Conservation (phyloP, 306 rosid species). For the Psophocarpus tetragonolobus region DNA sequence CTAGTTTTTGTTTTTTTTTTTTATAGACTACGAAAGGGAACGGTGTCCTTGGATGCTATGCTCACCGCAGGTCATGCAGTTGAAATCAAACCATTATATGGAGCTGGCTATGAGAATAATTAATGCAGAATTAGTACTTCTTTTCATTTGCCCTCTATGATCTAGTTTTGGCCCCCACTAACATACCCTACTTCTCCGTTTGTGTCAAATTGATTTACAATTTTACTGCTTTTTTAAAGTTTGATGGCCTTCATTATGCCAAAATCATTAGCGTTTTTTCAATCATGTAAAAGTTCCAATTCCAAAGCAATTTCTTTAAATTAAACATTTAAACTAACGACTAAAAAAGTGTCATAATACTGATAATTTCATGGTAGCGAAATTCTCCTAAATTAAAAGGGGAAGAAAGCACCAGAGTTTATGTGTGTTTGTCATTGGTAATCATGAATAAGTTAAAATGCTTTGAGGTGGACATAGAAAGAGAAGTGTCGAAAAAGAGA, state of each 20-base stretch:
- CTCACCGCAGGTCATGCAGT: slow-evolving; percentile 22
- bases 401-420: not conserved
- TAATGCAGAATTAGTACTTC: not conserved
- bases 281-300: slow-evolving; percentile 13
- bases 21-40: slow-evolving; percentile 8
- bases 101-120: slow-evolving; percentile 15
- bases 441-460: slow-evolving; percentile 22
- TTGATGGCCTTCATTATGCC: slow-evolving; percentile 37
- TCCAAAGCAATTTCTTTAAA: not conserved
- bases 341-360: not conserved
- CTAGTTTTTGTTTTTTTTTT: slow-evolving; percentile 19
- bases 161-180: slow-evolving; percentile 35
- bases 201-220: slow-evolving; percentile 17
- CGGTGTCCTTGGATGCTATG: slow-evolving; percentile 46
- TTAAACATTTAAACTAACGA: slow-evolving; percentile 2
- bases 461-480: slow-evolving; percentile 34
- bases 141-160: not conserved
- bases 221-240: slow-evolving; percentile 29
- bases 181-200: not conserved
- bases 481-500: slow-evolving; percentile 22
- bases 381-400: not conserved
- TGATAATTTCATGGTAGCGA: not conserved
- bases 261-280: slow-evolving; percentile 33
- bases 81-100: slow-evolving; percentile 13
- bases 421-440: not conserved